Evolutionary conservation across 257 asterid species (phyloP).

Genomic region (Rhazya stricta): DNA sequence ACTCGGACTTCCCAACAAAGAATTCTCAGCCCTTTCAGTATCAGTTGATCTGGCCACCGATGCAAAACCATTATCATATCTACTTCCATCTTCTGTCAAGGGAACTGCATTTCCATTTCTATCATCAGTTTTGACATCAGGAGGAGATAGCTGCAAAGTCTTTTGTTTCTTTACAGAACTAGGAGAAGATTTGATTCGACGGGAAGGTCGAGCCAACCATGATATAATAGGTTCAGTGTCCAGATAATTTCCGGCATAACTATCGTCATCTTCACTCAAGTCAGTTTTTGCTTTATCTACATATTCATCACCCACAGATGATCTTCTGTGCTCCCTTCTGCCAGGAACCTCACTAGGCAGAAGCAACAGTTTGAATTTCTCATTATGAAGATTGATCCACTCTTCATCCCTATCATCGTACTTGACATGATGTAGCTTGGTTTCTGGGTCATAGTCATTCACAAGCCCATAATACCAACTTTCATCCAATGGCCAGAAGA

Average conservation of each 20-base stretch:
- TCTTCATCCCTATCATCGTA: slow-evolving; percentile 96
- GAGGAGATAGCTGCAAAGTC: slow-evolving; percentile 30
- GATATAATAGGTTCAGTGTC: slow-evolving; percentile 88
- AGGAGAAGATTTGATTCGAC: slow-evolving; percentile 57
- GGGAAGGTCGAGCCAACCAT: slow-evolving; percentile 87
- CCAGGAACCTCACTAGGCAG: slow-evolving; percentile 81
- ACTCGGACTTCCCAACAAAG: slow-evolving; percentile 33
- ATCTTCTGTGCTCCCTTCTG: slow-evolving; percentile 35
- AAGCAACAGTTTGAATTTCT: slow-evolving; percentile 89
- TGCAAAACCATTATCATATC: slow-evolving; percentile 31
- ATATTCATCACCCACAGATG: slow-evolving; percentile 26
- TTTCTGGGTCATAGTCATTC: slow-evolving; percentile 68
- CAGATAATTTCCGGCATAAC: slow-evolving; percentile 37
- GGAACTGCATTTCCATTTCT: slow-evolving; percentile 27
- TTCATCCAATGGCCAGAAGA: slow-evolving; percentile 95
- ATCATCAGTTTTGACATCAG: slow-evolving; percentile 35
- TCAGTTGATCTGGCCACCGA: slow-evolving; percentile 30
- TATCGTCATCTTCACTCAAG: slow-evolving; percentile 41
- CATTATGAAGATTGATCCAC: slow-evolving; percentile 78
- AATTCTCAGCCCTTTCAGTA: slow-evolving; percentile 27
- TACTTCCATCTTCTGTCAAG: slow-evolving; percentile 27
- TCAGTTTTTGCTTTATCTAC: slow-evolving; percentile 31
- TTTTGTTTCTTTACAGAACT: slow-evolving; percentile 51
- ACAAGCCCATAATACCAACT: slow-evolving; percentile 91
- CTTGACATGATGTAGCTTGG: slow-evolving; percentile 70